Base-by-base conservation (phyloP, 495 filamentous ascomycete species). In the Daldinia decipiens region DNA sequence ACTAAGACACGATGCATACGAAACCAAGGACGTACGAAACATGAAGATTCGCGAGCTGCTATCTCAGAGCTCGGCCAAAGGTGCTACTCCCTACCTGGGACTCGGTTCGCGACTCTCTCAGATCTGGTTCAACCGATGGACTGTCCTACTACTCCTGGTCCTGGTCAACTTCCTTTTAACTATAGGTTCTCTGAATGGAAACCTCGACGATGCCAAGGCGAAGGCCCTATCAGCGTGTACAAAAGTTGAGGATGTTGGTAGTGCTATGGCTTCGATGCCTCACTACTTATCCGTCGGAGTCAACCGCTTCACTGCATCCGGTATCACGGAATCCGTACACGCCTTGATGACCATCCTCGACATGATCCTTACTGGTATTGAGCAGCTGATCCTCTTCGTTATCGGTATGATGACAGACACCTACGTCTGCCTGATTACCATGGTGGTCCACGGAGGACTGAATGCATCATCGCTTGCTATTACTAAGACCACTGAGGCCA, bases 121-220 rank as follows among this genome's bases (percentile, higher is more conserved):
- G 84, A 83, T 93, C 75, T 97, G 94, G 93, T 90, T 98, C 83
- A 98, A 98, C 84, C 86, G 91, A 80, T 99, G 96, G 96, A 98
- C 95, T 43, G 84, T 99, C 62, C 86, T 99, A 50, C 83, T 99
- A 9, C 76, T 97, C 45, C 87, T 99, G 57, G 88, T 98, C 19
- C 87, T 99, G 24, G 87, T 90, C 67, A 88, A 95, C 52, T 84
- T 93, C 63, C 80, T 99, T 54, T 78, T 99, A 53, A 90, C 94
- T 19, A 85, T 91, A 36, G 82, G 84, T 38, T 85, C 85, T 71
- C 82, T 97, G 58, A 84, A 95, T 71, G 81, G 85, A 59, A 88
- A 93, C 76, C 85, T 98, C 75, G 87, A 74, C 19, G 87, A 88
- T 40, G 95, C 96, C 43, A 88, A 92, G 73, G 79, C 78, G 43